phyloP scores from a whole-genome alignment of 2,329 filamentous ascomycete genomes.

The Ilyonectria sp. region DNA sequence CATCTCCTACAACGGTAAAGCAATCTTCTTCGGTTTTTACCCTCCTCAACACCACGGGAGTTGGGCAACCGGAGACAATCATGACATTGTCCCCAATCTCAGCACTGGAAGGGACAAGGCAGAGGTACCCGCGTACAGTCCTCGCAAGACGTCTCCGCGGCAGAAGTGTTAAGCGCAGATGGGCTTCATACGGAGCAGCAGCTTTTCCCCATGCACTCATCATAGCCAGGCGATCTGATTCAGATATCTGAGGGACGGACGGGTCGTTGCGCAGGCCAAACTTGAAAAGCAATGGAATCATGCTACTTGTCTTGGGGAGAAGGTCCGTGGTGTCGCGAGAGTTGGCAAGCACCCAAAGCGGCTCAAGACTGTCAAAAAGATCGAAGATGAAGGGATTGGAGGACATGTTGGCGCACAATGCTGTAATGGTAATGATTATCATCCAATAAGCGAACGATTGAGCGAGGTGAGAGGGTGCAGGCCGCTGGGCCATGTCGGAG shows the following conservation, averaged over 20 bases:
- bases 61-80: conserved; percentile 39
- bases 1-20: conserved; percentile 36
- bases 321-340: conserved; percentile 33
- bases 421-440: conserved; percentile 31
- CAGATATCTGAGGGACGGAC: conserved; percentile 21
- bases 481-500: conserved; percentile 37
- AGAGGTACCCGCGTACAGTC: conserved; percentile 38
- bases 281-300: conserved; percentile 31
- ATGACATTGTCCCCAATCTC: conserved; percentile 36
- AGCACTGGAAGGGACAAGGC: conserved; percentile 36
- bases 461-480: conserved; percentile 34
- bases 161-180: conserved; percentile 32
- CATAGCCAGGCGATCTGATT: conserved; percentile 22
- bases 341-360: conserved; percentile 42
- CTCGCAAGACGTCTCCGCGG: conserved; percentile 36
- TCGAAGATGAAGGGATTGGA: conserved; percentile 32
- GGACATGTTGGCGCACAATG: conserved; percentile 16
- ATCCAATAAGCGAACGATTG: conserved; percentile 38
- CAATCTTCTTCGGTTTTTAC: conserved; percentile 26
- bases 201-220: conserved; percentile 26
- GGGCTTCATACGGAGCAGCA: conserved; percentile 37
- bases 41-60: conserved; percentile 35
- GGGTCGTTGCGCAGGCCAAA: conserved; percentile 34
- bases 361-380: conserved; percentile 39
- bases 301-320: conserved; percentile 37